Evolutionary conservation across 352 stramenopile genomes (phyloP), one percentile per base, ranked within the genome.

Genomic region (Pythium brassicae): DNA sequence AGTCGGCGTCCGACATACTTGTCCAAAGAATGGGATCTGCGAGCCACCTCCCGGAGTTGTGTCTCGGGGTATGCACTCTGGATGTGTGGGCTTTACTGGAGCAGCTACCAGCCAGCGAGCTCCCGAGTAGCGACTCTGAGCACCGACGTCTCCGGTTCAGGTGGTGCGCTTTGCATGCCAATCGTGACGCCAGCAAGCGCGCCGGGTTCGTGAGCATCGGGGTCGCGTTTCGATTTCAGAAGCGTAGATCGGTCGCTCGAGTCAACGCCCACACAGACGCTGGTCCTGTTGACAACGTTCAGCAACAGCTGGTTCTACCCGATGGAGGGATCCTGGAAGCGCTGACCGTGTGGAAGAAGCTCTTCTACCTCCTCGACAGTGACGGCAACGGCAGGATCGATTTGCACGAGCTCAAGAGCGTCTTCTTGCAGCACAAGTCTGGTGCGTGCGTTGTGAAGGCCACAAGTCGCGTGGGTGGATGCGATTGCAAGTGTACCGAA

Each of bases 301-400:
- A 49, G 32, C 32, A 37, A 11, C 1, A 37, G 32, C 32, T 7
- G 32, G 14, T 37, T 37, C 32, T 14, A 37, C 8, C 32, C 9
- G 32, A 37, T 14, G 32, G 32, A 37, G 23, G 15, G 42, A 50
- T 59, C n/a, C 62, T 66, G 0, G 66, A 76, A 50, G 50, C 51
- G 1, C 60, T 78, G 22, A 54, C 64, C 0, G 56, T 82, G 22
- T 89, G 78, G 78, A 89, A 89, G 51, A 83, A 85, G 54, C 55
- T 92, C 1, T 92, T 90, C 42, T 87, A 90, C 40, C 40, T 70
- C 7, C 47, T 92, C 11, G 82, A 92, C 29, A 47, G 46, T 4
- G 69, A 90, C 27, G 54, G 63, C 8, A 85, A 88, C 39, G 78
- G 76, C 0, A 61, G 59, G 0, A 80, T 92, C 43, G 78, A 86